A percentile compares a stretch with the other conserved stretches of the same genome.
Evolutionary conservation across 1,284 basidiomycete species (phyloP).

Genomic region (Cystobasidium sp.): DNA sequence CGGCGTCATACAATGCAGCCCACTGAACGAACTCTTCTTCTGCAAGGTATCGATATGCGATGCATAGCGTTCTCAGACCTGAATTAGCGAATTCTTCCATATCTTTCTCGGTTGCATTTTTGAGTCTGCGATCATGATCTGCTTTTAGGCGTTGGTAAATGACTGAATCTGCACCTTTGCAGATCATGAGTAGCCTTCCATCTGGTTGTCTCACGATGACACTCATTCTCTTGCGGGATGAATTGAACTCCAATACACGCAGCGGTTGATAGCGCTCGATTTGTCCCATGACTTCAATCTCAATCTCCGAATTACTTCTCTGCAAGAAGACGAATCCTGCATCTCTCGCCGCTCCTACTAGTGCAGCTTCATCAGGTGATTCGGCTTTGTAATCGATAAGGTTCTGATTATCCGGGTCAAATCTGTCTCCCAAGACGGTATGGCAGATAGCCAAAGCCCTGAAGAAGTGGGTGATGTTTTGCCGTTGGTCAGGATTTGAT

Average conservation of each 20-base stretch:
- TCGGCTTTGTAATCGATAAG: conserved; percentile 91
- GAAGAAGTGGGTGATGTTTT: conserved; percentile 81
- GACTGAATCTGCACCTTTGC: conserved; percentile 96
- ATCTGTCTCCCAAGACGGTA: conserved; percentile 71
- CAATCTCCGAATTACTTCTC: conserved; percentile 73
- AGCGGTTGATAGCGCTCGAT: conserved; percentile 79
- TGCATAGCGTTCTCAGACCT: conserved; percentile 87
- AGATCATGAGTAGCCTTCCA: conserved; percentile 79
- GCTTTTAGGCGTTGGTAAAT: conserved; percentile 81
- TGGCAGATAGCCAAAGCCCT: conserved; percentile 87
- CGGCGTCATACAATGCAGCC: conserved; percentile 80
- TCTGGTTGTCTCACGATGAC: conserved; percentile 82
- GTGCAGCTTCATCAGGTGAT: conserved; percentile 90
- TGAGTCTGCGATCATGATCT: conserved; percentile 74
- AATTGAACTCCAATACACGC: conserved; percentile 89
- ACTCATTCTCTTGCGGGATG: conserved; percentile 91
- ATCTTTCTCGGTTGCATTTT: conserved; percentile 77
- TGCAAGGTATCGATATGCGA: conserved; percentile 76
- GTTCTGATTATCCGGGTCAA: conserved; percentile 69
- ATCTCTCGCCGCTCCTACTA: conserved; percentile 88
- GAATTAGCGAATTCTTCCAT: conserved; percentile 93
- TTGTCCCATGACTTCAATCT: conserved; percentile 90
- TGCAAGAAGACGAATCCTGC: conserved; percentile 88
- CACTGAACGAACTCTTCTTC: conserved; percentile 85
- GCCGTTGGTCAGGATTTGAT: conserved; percentile 65